phyloP scores from a whole-genome alignment of 2,329 filamentous ascomycete species.

The Alternaria incomplexa region DNA sequence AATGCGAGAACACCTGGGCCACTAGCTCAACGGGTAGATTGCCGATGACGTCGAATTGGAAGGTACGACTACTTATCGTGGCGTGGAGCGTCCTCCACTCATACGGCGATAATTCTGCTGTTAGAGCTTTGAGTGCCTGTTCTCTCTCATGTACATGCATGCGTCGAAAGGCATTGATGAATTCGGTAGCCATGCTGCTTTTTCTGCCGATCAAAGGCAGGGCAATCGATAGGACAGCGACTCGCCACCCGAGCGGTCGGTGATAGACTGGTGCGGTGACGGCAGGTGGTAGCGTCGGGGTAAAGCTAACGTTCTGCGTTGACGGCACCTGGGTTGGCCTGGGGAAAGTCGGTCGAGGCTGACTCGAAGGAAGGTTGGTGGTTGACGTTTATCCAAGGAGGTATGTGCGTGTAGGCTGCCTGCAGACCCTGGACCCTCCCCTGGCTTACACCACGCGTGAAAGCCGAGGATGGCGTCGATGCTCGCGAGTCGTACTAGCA shows the following conservation, averaged over 20 bases:
- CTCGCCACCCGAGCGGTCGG: slow-evolving; percentile 1
- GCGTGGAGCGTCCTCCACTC: slow-evolving; percentile 39
- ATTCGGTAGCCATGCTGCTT: slow-evolving; percentile 8
- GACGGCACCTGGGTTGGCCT: background rate
- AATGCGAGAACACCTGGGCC: slow-evolving; percentile 41
- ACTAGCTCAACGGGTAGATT: slow-evolving; percentile 48
- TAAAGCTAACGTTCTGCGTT: background rate
- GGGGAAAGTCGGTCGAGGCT: slow-evolving; percentile 10
- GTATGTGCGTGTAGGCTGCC: slow-evolving; percentile 3
- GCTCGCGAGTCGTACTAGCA: background rate
- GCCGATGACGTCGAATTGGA: slow-evolving; percentile 45
- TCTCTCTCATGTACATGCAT: slow-evolving; percentile 19
- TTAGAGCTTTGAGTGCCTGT: slow-evolving; percentile 32
- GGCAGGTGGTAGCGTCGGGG: slow-evolving; percentile 2
- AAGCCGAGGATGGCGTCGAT: background rate
- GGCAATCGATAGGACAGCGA: background rate
- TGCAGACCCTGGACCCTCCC: background rate
- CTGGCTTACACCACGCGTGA: background rate
- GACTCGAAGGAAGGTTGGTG: slow-evolving; percentile 4
- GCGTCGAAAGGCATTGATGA: slow-evolving; percentile 26
- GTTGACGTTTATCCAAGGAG: slow-evolving; percentile 1
- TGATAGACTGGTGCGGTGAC: background rate
- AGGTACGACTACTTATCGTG: slow-evolving; percentile 25
- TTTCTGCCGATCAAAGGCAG: background rate
- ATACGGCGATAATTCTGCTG: slow-evolving; percentile 32